phyloP scores from a whole-genome alignment of 2,329 filamentous ascomycete species.

The Fusarium guadeloupense region DNA sequence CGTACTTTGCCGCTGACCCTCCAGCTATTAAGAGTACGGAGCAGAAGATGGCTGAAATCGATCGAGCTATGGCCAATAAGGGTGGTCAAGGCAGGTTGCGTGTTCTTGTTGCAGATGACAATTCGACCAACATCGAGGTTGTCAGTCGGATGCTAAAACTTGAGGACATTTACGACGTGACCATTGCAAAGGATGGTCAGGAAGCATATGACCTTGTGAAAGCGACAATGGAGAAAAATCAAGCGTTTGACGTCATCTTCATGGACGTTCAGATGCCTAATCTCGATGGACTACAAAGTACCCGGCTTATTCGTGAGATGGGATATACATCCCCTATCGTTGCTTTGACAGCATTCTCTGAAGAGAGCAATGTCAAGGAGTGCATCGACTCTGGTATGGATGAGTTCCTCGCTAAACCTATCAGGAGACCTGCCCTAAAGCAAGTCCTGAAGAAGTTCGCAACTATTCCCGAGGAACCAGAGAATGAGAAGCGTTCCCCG shows the following conservation, averaged over 20 bases:
- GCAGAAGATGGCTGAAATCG: constrained; percentile 72
- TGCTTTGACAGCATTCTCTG: constrained; percentile 87
- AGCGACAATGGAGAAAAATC: constrained; percentile 77
- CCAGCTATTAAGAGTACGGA: constrained; percentile 53
- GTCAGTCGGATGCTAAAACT: constrained; percentile 74
- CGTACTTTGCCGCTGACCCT: constrained; percentile 72
- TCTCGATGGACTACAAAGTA: constrained; percentile 87
- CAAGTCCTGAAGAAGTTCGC: constrained; percentile 86
- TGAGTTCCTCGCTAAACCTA: constrained; percentile 81
- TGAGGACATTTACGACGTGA: constrained; percentile 86
- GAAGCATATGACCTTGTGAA: constrained; percentile 90
- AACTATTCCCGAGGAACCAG: constrained; percentile 77
- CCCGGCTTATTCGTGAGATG: constrained; percentile 83
- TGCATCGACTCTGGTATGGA: constrained; percentile 93
- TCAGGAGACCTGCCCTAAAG: constrained; percentile 84
- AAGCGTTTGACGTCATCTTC: constrained; percentile 86
- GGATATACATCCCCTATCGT: constrained; percentile 91
- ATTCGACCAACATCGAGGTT: constrained; percentile 66
- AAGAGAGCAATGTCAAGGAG: constrained; percentile 88
- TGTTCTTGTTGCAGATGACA: constrained; percentile 84
- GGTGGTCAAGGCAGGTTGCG: constrained; percentile 71
- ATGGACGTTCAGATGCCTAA: constrained; percentile 99
- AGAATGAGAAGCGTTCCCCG: constrained; percentile 36
- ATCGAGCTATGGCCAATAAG: constrained; percentile 70
- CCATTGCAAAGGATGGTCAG: constrained; percentile 85